A percentile compares a stretch with the other conserved stretches of the same genome.
These are phyloP conservation scores for Yamadazyma trypodendri DNA, from an alignment of 1,139 yeast genomes.

Conservation along the genomic window DNA sequence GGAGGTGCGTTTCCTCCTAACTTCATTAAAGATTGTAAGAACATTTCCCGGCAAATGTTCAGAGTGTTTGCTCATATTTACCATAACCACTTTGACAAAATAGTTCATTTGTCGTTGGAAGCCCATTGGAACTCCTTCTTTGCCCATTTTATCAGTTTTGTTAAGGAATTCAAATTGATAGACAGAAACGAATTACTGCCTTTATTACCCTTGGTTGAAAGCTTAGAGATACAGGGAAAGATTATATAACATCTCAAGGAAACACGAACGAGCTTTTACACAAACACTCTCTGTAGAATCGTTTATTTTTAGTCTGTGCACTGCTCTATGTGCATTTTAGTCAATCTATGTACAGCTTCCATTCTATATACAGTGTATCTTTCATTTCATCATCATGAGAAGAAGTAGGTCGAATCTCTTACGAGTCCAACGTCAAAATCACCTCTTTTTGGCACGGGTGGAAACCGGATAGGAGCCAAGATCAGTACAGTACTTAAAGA, in stretches of 20 bases:
- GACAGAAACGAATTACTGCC: conserved; percentile 83
- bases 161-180: conserved; percentile 77
- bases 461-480: conserved; percentile 65
- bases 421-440: conserved; percentile 77
- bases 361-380: conserved; percentile 2
- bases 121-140: conserved; percentile 99
- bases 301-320: no score
- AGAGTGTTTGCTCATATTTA: conserved; percentile 96
- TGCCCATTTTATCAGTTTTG: conserved; percentile 90
- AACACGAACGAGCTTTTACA: no score
- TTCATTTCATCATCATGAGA: conserved; percentile 32
- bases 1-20: conserved; percentile 94
- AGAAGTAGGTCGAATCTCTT: conserved; percentile 77
- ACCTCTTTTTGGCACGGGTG: conserved; percentile 78
- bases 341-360: not conserved
- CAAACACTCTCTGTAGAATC: no score
- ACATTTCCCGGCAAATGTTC: conserved; percentile 88
- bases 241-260: no score
- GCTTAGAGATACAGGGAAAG: conserved; percentile 83
- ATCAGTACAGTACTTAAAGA: conserved; percentile 30
- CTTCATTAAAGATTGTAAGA: conserved; percentile 77
- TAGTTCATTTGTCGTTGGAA: conserved; percentile 84
- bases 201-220: conserved; percentile 69
- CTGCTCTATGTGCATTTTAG: no score
- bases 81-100: conserved; percentile 89